Percentiles rank a stretch among this genome's conserved stretches.
phyloP scores from a whole-genome alignment of 805 yeast genomes.

The Yamadazyma insecticola region DNA sequence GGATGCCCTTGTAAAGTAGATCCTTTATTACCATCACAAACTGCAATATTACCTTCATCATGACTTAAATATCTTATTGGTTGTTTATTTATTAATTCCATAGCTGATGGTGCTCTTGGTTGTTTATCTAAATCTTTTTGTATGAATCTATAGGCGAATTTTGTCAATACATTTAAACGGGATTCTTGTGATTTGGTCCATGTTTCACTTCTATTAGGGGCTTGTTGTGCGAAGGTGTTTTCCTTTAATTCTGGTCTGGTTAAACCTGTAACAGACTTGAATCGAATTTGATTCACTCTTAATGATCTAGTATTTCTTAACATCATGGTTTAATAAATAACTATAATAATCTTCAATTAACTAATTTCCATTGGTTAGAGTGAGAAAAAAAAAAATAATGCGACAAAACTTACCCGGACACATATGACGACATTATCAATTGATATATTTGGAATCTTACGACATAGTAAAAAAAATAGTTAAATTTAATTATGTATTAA shows the following conservation, averaged over 20 bases:
- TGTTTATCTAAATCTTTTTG: constrained; percentile 64
- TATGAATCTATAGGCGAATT: constrained; percentile 57
- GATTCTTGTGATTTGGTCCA: constrained; percentile 73
- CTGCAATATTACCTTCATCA: constrained; percentile 55
- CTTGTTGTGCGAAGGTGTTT: constrained; percentile 47
- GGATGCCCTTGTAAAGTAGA: constrained; percentile 76
- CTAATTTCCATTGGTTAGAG: too few relatives aligned
- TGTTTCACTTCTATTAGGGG: constrained; percentile 66
- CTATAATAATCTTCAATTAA: too few relatives aligned
- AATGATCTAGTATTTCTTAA: constrained; percentile 5
- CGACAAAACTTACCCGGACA: too few relatives aligned
- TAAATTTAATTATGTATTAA: too few relatives aligned
- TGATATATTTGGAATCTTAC: too few relatives aligned
- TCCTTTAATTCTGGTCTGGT: constrained; percentile 18
- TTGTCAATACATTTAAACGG: constrained; percentile 49
- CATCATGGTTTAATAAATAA: too few relatives aligned
- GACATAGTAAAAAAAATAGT: too few relatives aligned
- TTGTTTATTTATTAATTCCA: constrained; percentile 71
- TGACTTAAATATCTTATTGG: constrained; percentile 61
- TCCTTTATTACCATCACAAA: constrained; percentile 77
- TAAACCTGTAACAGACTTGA: constrained; percentile 17
- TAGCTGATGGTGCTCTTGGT: constrained; percentile 81
- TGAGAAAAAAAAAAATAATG: too few relatives aligned
- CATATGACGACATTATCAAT: too few relatives aligned
- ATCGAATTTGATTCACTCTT: constrained; percentile 4